Conservation (phyloP, 2,329 filamentous ascomycete genomes). For the Sclerotinia subarctica region DNA sequence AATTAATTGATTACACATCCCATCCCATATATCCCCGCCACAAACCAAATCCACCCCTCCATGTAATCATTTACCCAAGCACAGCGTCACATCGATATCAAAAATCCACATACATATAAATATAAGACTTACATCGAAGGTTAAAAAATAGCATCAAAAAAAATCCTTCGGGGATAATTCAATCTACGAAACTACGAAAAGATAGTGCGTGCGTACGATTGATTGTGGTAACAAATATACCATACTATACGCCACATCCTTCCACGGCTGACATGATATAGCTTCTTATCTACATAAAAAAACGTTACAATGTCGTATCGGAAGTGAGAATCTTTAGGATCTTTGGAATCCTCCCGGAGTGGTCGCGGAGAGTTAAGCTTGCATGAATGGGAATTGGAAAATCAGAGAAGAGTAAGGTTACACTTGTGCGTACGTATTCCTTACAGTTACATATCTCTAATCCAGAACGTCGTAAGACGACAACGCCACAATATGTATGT, state of each 20-base stretch:
- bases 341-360: neutral
- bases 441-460: constrained; percentile 29
- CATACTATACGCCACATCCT: neutral
- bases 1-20: neutral
- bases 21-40: neutral
- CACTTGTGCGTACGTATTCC: constrained; percentile 12
- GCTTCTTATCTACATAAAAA: neutral
- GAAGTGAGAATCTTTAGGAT: neutral
- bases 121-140: neutral
- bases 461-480: constrained; percentile 15
- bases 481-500: neutral
- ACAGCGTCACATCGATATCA: neutral
- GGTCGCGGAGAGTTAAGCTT: neutral
- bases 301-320: constrained; percentile 3
- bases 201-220: neutral
- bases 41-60: neutral
- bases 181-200: neutral
- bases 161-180: neutral
- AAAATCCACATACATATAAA: neutral
- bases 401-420: neutral
- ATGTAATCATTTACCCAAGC: constrained; percentile 15
- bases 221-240: neutral
- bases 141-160: neutral
- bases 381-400: neutral
- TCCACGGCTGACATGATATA: constrained; percentile 11